Conservation (phyloP, 2,329 filamentous ascomycete species). For the Stagonosporopsis cucurbitacearum region DNA sequence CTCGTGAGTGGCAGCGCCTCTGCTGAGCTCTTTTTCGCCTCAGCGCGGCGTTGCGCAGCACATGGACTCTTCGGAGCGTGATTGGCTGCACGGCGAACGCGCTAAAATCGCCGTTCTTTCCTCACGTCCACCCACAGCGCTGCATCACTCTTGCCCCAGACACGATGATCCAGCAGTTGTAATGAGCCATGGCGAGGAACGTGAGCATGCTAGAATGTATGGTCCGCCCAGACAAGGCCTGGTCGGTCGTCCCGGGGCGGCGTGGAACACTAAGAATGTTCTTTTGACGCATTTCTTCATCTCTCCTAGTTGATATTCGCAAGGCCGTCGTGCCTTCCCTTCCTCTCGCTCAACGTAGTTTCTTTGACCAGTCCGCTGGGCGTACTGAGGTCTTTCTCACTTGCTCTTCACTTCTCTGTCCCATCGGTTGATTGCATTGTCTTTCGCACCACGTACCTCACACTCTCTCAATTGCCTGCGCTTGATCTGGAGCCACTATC, state of each 20-base stretch:
- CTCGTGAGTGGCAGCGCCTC: slow-evolving; percentile 31
- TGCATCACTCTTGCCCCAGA: slow-evolving; percentile 32
- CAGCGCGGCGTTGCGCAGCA: slow-evolving; percentile 24
- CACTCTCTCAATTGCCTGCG: not conserved
- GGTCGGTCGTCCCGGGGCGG: slow-evolving; percentile 13
- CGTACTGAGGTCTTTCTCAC: slow-evolving; percentile 9
- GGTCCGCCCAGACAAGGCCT: slow-evolving; percentile 22
- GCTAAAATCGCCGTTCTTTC: slow-evolving; percentile 31
- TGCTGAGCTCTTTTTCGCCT: slow-evolving; percentile 18
- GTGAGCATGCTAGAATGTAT: slow-evolving; percentile 19
- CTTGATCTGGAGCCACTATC: not conserved
- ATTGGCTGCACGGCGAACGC: slow-evolving; percentile 28
- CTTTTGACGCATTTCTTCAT: slow-evolving; percentile 23
- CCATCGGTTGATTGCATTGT: not conserved
- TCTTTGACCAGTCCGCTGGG: slow-evolving; percentile 9
- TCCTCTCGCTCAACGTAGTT: slow-evolving; percentile 20
- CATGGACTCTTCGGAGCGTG: slow-evolving; percentile 20
- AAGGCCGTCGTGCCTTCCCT: slow-evolving; percentile 30
- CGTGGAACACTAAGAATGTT: slow-evolving; percentile 22
- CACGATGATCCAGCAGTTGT: slow-evolving; percentile 27
- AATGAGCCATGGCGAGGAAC: slow-evolving; percentile 27
- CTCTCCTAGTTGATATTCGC: slow-evolving; percentile 15
- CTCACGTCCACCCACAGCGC: slow-evolving; percentile 40
- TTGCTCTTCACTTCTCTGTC: slow-evolving; percentile 17
- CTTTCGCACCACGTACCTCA: slow-evolving; percentile 3